Percentiles rank a stretch among this genome's conserved stretches.
phyloP scores from a whole-genome alignment of 192 early-diverging fungal genomes.

The Spizellomyces punctatus region DNA sequence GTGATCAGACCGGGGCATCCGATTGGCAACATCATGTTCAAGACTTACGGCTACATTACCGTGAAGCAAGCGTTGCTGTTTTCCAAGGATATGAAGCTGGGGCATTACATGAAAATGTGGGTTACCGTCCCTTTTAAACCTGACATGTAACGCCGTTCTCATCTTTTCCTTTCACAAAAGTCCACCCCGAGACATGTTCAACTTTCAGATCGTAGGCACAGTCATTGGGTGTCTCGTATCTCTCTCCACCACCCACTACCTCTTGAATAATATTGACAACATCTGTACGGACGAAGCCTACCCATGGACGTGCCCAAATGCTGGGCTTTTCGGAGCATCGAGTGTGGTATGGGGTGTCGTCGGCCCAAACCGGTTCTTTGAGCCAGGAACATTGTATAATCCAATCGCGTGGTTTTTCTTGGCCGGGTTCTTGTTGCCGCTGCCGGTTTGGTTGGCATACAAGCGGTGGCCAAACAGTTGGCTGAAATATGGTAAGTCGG shows the following conservation, averaged over 20 bases:
- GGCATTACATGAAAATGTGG: conserved; percentile 73
- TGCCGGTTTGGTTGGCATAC: neutral
- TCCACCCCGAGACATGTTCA: conserved; percentile 25
- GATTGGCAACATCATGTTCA: conserved; percentile 84
- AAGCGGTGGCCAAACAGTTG: neutral
- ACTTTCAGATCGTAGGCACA: conserved; percentile 1
- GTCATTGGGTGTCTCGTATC: neutral
- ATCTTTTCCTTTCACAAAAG: neutral
- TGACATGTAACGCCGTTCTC: neutral
- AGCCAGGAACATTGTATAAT: neutral
- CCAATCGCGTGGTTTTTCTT: neutral
- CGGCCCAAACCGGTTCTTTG: neutral
- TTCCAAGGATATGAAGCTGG: conserved; percentile 73
- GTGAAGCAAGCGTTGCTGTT: conserved; percentile 78
- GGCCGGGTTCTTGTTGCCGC: neutral
- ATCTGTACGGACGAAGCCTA: neutral
- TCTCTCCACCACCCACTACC: neutral
- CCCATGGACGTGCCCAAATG: conserved; percentile 1
- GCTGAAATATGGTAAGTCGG: conserved; percentile 3
- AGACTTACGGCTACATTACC: conserved; percentile 80
- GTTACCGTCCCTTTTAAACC: neutral
- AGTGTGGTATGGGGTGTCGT: neutral
- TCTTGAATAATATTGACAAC: neutral
- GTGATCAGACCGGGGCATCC: conserved; percentile 68
- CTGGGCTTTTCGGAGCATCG: neutral